A percentile compares a stretch with the other conserved stretches of the same genome.
Evolutionary conservation across 371 early-diverging fungal genomes (phyloP).

Genomic region (Capillidium heterosporum): DNA sequence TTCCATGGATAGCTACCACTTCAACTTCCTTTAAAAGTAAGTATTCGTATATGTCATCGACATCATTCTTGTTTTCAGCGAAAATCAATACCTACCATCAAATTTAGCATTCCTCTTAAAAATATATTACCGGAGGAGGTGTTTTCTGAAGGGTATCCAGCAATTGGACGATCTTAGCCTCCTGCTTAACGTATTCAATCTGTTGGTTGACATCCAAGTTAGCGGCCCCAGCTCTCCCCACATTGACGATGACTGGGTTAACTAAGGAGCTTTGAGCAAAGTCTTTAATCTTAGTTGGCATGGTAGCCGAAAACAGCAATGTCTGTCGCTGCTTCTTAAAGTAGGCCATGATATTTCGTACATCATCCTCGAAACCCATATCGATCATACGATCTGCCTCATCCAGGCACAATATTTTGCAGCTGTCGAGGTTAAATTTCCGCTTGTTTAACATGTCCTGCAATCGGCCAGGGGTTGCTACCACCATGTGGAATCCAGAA

Average conservation of each 20-base stretch:
- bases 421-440: conserved; percentile 59
- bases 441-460: conserved; percentile 66
- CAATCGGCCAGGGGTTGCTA: conserved; percentile 94
- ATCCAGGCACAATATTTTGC: conserved; percentile 83
- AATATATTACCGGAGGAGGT: conserved; percentile 59
- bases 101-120: background rate
- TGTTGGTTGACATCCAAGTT: conserved; percentile 95
- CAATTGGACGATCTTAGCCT: conserved; percentile 80
- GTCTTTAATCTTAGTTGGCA: conserved; percentile 95
- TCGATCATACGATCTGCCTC: conserved; percentile 99
- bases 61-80: conserved; percentile 97
- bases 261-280: conserved; percentile 82
- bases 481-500: conserved; percentile 52
- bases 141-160: conserved; percentile 86
- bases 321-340: conserved; percentile 88
- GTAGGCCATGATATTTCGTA: conserved; percentile 79
- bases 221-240: conserved; percentile 95
- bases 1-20: conserved; percentile 86
- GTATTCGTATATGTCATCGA: conserved; percentile 96
- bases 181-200: conserved; percentile 92
- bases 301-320: conserved; percentile 84
- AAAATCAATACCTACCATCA: conserved; percentile 67
- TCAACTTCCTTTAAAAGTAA: conserved; percentile 85
- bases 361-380: conserved; percentile 92
- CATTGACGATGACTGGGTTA: conserved; percentile 86